Percentiles rank a stretch among this genome's conserved stretches.
phyloP scores from a whole-genome alignment of 2,329 filamentous ascomycete genomes.

The Pleomassaria siparia region DNA sequence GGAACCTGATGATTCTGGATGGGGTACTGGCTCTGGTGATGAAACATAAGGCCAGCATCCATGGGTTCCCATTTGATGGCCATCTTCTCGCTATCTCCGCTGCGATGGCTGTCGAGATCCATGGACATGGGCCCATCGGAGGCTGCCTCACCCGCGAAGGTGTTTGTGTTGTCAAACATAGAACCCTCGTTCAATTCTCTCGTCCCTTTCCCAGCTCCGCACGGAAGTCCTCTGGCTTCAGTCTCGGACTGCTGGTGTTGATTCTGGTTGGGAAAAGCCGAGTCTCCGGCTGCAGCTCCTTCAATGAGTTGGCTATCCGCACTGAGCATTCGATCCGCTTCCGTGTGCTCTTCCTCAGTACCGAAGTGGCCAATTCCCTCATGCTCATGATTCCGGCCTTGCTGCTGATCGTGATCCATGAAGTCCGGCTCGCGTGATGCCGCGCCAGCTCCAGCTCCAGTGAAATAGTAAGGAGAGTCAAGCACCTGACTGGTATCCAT shows the following conservation, averaged over 20 bases:
- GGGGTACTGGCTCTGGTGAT: not conserved
- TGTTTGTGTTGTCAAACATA: not conserved
- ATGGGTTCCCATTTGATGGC: not conserved
- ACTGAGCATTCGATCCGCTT: not conserved
- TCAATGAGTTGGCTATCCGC: not conserved
- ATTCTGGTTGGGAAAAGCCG: not conserved
- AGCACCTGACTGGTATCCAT: not conserved
- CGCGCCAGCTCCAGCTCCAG: not conserved
- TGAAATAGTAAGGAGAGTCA: not conserved
- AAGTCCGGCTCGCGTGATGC: not conserved
- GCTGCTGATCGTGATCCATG: not conserved
- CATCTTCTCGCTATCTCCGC: not conserved
- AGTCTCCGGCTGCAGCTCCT: not conserved
- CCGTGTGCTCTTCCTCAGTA: not conserved
- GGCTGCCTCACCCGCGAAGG: not conserved
- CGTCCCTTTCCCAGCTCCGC: not conserved
- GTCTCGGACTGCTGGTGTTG: not conserved
- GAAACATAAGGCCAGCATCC: not conserved
- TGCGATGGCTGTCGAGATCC: not conserved
- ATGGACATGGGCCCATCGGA: not conserved
- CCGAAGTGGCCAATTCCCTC: not conserved
- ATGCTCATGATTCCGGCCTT: not conserved
- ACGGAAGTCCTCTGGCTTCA: not conserved
- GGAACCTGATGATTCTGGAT: not conserved
- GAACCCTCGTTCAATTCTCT: not conserved